phyloP scores from a whole-genome alignment of 129 eudicot species.

The Glebionis coronaria region DNA sequence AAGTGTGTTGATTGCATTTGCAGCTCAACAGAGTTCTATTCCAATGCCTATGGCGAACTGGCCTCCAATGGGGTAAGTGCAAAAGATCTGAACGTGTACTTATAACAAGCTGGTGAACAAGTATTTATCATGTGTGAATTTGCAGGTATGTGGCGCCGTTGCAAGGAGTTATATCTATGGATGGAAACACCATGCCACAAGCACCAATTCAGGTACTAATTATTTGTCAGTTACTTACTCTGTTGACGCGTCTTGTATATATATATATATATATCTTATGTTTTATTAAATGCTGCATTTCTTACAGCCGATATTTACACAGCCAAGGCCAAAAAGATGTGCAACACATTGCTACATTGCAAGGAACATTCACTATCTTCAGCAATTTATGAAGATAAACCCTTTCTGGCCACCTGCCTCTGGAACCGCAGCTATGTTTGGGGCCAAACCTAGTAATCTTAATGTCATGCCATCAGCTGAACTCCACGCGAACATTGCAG shows the following conservation, averaged over 20 bases:
- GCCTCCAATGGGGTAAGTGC: slow-evolving; percentile 93
- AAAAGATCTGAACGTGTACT: background rate
- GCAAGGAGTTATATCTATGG: slow-evolving; percentile 90
- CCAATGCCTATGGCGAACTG: slow-evolving; percentile 80
- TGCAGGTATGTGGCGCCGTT: slow-evolving; percentile 86
- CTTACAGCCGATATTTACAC: slow-evolving; percentile 72
- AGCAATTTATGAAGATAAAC: slow-evolving; percentile 80
- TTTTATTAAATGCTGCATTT: background rate
- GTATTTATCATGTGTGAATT: slow-evolving; percentile 23
- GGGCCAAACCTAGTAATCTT: slow-evolving; percentile 60
- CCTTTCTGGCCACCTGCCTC: slow-evolving; percentile 84
- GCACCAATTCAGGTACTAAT: slow-evolving; percentile 64
- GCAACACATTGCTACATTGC: slow-evolving; percentile 97
- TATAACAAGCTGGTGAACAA: background rate
- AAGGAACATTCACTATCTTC: slow-evolving; percentile 60
- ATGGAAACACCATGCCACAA: slow-evolving; percentile 62
- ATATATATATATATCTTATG: background rate
- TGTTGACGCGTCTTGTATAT: background rate
- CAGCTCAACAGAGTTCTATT: slow-evolving; percentile 72
- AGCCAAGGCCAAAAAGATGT: slow-evolving; percentile 90
- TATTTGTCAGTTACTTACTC: background rate
- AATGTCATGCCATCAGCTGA: slow-evolving; percentile 66
- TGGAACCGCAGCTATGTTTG: slow-evolving; percentile 62
- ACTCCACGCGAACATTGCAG: slow-evolving; percentile 43
- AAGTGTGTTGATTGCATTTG: slow-evolving; percentile 1